Conservation (phyloP, 768 basidiomycete species). For the Pleurotus ostreatus region DNA sequence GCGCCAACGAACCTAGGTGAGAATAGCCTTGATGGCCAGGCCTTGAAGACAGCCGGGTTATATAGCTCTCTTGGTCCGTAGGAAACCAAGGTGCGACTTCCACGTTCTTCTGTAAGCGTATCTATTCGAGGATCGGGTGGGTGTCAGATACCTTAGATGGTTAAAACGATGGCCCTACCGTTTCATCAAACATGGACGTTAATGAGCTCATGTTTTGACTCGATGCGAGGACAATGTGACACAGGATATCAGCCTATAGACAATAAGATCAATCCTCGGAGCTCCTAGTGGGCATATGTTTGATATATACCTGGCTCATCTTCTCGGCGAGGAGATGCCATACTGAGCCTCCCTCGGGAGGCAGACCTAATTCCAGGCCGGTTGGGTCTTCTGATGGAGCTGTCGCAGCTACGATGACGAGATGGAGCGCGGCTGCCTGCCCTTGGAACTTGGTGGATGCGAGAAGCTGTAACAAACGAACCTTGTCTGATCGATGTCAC, state of each 20-base stretch:
- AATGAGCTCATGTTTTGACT: constrained; percentile 43
- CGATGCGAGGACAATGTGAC: constrained; percentile 52
- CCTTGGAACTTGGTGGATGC: constrained; percentile 25
- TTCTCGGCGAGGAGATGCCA: constrained; percentile 40
- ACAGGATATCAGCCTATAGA: constrained; percentile 48
- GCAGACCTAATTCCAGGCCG: constrained; percentile 19
- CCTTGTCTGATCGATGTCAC: constrained; percentile 10
- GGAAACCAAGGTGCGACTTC: constrained; percentile 41
- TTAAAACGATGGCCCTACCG: constrained; percentile 25
- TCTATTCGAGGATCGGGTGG: constrained; percentile 20
- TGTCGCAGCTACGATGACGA: constrained; percentile 53
- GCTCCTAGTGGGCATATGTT: not conserved
- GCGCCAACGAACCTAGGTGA: constrained; percentile 23
- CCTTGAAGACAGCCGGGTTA: constrained; percentile 42
- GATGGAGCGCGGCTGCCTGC: constrained; percentile 37
- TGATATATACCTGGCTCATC: constrained; percentile 37
- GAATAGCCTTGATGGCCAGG: constrained; percentile 17
- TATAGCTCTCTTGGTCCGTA: constrained; percentile 28
- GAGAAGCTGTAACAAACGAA: constrained; percentile 24
- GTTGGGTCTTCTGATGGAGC: constrained; percentile 28
- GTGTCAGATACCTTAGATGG: constrained; percentile 1
- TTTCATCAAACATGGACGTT: constrained; percentile 43
- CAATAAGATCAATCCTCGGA: not conserved
- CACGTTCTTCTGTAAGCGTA: constrained; percentile 32
- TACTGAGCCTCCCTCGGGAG: constrained; percentile 28